Evolutionary conservation across 1,284 basidiomycete genomes (phyloP).

Genomic region (Athelia psychrophila): DNA sequence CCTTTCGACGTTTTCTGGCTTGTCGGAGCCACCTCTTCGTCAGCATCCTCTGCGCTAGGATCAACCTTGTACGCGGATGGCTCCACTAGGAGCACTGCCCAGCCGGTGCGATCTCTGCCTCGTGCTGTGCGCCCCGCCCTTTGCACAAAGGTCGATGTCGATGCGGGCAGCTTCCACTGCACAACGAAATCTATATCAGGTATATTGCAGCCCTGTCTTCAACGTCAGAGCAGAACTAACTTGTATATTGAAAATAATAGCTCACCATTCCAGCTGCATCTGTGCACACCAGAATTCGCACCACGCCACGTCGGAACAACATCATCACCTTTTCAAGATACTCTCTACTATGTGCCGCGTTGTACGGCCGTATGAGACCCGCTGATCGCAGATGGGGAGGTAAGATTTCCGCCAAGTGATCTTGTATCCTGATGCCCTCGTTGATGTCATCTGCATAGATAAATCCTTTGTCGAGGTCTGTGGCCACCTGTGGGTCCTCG

Average conservation of each 20-base stretch:
- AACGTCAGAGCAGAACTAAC: neutral
- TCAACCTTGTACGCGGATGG: slow-evolving; percentile 5
- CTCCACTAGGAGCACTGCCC: slow-evolving; percentile 8
- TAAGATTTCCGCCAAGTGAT: slow-evolving; percentile 18
- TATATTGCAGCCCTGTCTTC: slow-evolving; percentile 30
- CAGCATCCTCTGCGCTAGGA: too few relatives aligned
- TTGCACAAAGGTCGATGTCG: slow-evolving; percentile 8
- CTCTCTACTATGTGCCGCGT: slow-evolving; percentile 15
- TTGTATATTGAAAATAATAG: neutral
- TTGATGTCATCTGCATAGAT: slow-evolving; percentile 26
- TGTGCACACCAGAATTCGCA: slow-evolving; percentile 30
- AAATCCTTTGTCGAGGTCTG: slow-evolving; percentile 19
- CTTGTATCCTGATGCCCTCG: slow-evolving; percentile 17
- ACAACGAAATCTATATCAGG: slow-evolving; percentile 30
- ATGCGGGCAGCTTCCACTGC: slow-evolving; percentile 23
- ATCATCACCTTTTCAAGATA: slow-evolving; percentile 18
- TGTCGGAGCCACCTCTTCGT: neutral
- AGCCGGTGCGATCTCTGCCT: neutral
- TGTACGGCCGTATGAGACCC: slow-evolving; percentile 26
- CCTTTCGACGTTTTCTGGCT: too few relatives aligned
- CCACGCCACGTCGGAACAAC: slow-evolving; percentile 18
- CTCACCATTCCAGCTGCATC: slow-evolving; percentile 35
- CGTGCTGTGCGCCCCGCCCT: slow-evolving; percentile 8
- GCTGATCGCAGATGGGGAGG: slow-evolving; percentile 8
- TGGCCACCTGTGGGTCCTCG: neutral